Base-by-base conservation (phyloP, 2,329 filamentous ascomycete species). In the Fusarium haematococcum region DNA sequence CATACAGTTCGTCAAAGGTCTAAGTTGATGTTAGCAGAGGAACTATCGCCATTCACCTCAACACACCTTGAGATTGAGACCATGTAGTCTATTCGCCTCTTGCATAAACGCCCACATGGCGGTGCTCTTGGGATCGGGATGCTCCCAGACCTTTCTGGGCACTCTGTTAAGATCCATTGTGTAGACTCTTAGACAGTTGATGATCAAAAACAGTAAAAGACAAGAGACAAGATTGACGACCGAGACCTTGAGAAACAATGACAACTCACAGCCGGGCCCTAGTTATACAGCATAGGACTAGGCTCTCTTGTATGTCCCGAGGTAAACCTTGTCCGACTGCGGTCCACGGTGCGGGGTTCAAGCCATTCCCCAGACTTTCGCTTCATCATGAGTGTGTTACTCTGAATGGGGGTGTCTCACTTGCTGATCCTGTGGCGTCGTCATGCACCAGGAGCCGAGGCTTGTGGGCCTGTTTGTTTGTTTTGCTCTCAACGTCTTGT, bases 1-100 rank as follows among this genome's bases (percentile, higher is more conserved):
- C 81, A 79, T 95, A 92, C 8, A 97, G 85, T 18, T 95, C 91
- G 62, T 88, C 82, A 80, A 92, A 97, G 4, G 87, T 91, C 88
- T 93, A 74, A 25, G 59, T 18, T 1, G 11, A 8, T 68, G 8
- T 62, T 43, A 27, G n/a, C 6, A 20, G 5, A 43, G n/a, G 8
- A n/a, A 32, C 25, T 8, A 8, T 37, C 32, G n/a, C 6, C 6
- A 6, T 18, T 23, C 13, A 37, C 14, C 8, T 4, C 2, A 8
- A 48, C 79, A 70, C 81, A 91, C 92, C 82, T 90, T 84, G 70
- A 96, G 84, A 18, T 86, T 82, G 6, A 92, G 80, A 5, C 85
- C 84, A 66, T 90, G 84, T 58, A 88, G 89, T 33, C 82, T 80
- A 81, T 95, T 95, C 30, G 92, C 82, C 11, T 85, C 82, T 76